A percentile compares a stretch with the other conserved stretches of the same genome.
Evolutionary conservation across 345 rosid genomes (phyloP).

Genomic region (Populus pruinosa): DNA sequence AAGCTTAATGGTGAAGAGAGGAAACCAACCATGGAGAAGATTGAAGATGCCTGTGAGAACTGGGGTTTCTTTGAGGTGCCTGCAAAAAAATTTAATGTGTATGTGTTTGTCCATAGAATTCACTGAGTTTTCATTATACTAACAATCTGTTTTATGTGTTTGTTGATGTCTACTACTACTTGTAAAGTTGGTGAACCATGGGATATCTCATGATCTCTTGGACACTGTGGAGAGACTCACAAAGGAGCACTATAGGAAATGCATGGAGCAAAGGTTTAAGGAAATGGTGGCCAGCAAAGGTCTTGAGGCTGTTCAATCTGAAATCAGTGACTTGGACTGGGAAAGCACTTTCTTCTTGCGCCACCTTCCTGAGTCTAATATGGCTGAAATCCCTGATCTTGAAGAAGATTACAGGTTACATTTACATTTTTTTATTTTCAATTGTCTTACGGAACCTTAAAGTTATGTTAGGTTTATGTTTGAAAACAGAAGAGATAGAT

Average conservation of each 20-base stretch:
- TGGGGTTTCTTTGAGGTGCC: slow-evolving; percentile 98
- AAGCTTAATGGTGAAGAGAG: slow-evolving; percentile 67
- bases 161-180: not conserved
- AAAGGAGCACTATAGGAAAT: slow-evolving; percentile 72
- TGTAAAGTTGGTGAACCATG: slow-evolving; percentile 68
- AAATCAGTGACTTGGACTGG: slow-evolving; percentile 86
- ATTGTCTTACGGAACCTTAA: not conserved
- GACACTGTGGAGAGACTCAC: slow-evolving; percentile 76
- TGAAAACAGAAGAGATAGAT: no score
- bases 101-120: not conserved
- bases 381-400: slow-evolving; percentile 71
- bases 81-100: not conserved
- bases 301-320: slow-evolving; percentile 53
- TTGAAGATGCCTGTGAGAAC: slow-evolving; percentile 92
- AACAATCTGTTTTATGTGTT: not conserved
- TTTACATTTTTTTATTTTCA: not conserved
- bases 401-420: slow-evolving; percentile 62
- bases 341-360: slow-evolving; percentile 74
- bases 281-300: slow-evolving; percentile 65
- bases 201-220: slow-evolving; percentile 58
- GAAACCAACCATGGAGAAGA: slow-evolving; percentile 51
- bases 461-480: no score
- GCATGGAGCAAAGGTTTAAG: slow-evolving; percentile 82
- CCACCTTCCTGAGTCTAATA: slow-evolving; percentile 70
- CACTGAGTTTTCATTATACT: not conserved